Evolutionary conservation across 192 early-diverging fungal genomes (phyloP), one percentile per base, ranked within the genome.

Genomic region (Coemansia sp.): DNA sequence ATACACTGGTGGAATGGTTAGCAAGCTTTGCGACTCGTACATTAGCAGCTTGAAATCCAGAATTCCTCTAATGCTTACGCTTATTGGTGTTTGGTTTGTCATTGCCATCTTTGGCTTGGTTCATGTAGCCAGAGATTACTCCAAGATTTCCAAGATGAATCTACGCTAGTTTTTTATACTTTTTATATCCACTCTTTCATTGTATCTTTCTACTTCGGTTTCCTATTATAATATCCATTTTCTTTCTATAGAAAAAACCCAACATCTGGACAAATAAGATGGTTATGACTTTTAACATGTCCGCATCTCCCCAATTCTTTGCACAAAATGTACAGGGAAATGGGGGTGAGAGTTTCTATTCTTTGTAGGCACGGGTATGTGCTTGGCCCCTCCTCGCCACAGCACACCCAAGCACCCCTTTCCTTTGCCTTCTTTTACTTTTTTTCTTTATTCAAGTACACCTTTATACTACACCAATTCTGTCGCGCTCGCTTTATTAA

Each of bases 1-100:
- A 8, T 83, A 76, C 58, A 83, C 81, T 2, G 81, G 81, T 7
- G 81, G 81, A 5, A 13, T 79, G 6, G 51, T 83, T 39, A 73
- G 70, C 23, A 71, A 67, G 56, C 62, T 83, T 23, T 65, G 73
- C 43, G 76, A 78, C 49, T 29, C 23, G 29, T 83, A 83, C 26
- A 49, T 83, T 20, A 35, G 26, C 1, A 31, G 52, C 21, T 61
- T 83, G 30, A 56, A 59, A 43, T 35, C 51, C 26, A 55, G 70
- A 7, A 70, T 79, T 30, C 81, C 81, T 3, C 46, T 70, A 10
- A 67, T 74, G 43, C 33, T 79, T 23, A 70, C 71, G 3, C 49
- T 83, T 28, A 70, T 83, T 35, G 55, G 55, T 8, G 63, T 62
- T 12, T 83, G 81, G 81, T n/a, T 75, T 46, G 28, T 68, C 12